Percentiles rank a stretch among this genome's conserved stretches.
Conservation (phyloP, 2,329 filamentous ascomycete genomes). For the Paraphaeosphaeria minitans region DNA sequence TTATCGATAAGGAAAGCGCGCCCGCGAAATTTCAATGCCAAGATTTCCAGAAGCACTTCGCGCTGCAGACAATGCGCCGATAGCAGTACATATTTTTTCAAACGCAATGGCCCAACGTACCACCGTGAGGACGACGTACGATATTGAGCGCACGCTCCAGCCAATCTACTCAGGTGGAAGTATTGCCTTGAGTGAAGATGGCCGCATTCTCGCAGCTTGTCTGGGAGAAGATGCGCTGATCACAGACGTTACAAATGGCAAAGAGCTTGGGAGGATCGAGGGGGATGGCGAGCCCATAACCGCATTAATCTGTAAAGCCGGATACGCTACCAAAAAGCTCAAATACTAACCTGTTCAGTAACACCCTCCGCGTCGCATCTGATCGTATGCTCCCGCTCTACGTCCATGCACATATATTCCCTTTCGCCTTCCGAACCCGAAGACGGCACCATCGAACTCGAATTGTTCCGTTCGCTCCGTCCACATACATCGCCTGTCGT, state of each 20-base stretch:
- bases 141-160: slow-evolving; percentile 79
- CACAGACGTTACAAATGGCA: slow-evolving; percentile 81
- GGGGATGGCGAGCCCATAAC: slow-evolving; percentile 77
- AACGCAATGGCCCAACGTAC: slow-evolving; percentile 59
- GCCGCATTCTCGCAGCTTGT: slow-evolving; percentile 82
- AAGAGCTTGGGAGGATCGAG: slow-evolving; percentile 83
- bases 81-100: not conserved
- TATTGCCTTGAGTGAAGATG: slow-evolving; percentile 79
- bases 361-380: slow-evolving; percentile 88
- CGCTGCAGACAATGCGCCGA: slow-evolving; percentile 7
- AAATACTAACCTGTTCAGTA: slow-evolving; percentile 57
- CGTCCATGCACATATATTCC: slow-evolving; percentile 90
- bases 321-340: not conserved
- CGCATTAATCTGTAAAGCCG: slow-evolving; percentile 65
- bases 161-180: slow-evolving; percentile 94
- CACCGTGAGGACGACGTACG: slow-evolving; percentile 83
- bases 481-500: slow-evolving; percentile 90
- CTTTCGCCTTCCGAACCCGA: slow-evolving; percentile 64
- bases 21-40: slow-evolving; percentile 31
- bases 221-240: slow-evolving; percentile 91
- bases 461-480: slow-evolving; percentile 80
- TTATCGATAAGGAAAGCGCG: slow-evolving; percentile 40
- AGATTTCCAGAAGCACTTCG: slow-evolving; percentile 22
- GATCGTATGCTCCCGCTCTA: slow-evolving; percentile 89
- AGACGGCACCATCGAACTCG: slow-evolving; percentile 63